These are phyloP conservation scores for Diaporthe sp. DNA, from an alignment of 2,329 filamentous ascomycete genomes.

Conservation along the genomic window DNA sequence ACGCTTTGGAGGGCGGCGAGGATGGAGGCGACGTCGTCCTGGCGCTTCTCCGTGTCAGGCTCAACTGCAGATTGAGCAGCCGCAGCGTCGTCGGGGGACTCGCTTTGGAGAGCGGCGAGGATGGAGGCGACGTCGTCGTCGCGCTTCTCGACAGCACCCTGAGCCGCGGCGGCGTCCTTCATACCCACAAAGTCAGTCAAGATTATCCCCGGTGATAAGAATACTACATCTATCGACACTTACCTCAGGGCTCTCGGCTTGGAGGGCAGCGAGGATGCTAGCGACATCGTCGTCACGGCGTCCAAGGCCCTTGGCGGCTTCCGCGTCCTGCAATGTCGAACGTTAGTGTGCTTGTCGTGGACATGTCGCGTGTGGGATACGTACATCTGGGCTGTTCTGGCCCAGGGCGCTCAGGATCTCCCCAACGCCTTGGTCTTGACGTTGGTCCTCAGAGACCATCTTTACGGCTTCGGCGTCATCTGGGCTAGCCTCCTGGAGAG, in stretches of 20 bases:
- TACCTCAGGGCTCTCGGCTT: slow-evolving; percentile 24
- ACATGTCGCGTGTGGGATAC: background rate
- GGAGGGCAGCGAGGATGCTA: slow-evolving; percentile 21
- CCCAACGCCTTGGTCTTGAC: slow-evolving; percentile 26
- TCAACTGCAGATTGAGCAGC: slow-evolving; percentile 6
- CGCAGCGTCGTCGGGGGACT: slow-evolving; percentile 24
- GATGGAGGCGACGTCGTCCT: slow-evolving; percentile 1
- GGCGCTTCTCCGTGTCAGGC: background rate
- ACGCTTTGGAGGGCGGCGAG: slow-evolving; percentile 8
- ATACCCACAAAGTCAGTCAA: background rate
- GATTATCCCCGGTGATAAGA: background rate
- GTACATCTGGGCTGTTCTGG: slow-evolving; percentile 36
- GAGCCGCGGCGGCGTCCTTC: slow-evolving; percentile 26
- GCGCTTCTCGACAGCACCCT: slow-evolving; percentile 16
- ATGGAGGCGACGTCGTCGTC: background rate
- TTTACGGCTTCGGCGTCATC: slow-evolving; percentile 33
- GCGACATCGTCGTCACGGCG: slow-evolving; percentile 35
- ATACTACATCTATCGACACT: background rate
- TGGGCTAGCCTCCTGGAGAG: slow-evolving; percentile 27
- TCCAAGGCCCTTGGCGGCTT: slow-evolving; percentile 25
- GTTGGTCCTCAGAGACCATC: slow-evolving; percentile 27
- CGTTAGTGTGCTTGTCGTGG: background rate
- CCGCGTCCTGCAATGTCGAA: background rate
- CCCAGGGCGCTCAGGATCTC: slow-evolving; percentile 3
- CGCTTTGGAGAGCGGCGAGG: slow-evolving; percentile 7